phyloP scores from a whole-genome alignment of 2,329 filamentous ascomycete genomes.

The Stachybotrys chartarum region DNA sequence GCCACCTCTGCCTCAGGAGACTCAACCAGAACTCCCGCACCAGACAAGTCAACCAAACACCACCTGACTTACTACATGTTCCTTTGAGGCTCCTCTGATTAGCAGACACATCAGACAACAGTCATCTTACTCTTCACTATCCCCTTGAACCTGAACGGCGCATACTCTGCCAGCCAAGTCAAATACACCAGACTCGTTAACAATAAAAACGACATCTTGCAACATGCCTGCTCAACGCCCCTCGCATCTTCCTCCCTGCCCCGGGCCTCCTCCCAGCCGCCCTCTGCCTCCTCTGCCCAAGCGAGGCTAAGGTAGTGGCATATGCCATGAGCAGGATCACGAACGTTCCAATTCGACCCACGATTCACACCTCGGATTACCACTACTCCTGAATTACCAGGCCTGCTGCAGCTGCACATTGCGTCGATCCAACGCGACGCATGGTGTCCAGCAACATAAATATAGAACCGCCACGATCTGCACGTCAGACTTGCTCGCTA shows the following conservation, averaged over 20 bases:
- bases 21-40: neutral
- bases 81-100: neutral
- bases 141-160: too few relatives aligned
- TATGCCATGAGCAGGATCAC: neutral
- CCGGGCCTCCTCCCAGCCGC: conserved; percentile 56
- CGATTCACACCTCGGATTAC: neutral
- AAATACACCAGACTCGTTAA: conserved; percentile 5
- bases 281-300: conserved; percentile 60
- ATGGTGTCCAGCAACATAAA: neutral
- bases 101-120: conserved; percentile 5
- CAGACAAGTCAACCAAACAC: neutral
- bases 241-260: conserved; percentile 60
- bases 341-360: neutral
- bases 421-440: neutral
- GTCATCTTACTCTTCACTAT: too few relatives aligned
- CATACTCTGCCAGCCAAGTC: conserved; percentile 4
- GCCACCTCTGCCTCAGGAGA: neutral
- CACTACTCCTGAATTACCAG: neutral
- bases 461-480: neutral
- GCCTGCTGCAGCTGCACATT: neutral
- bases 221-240: conserved; percentile 53
- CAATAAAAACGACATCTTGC: conserved; percentile 13
- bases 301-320: conserved; percentile 36
- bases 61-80: neutral
- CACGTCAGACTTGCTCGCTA: neutral